phyloP scores from a whole-genome alignment of 139 green algal genomes.

The Gonium pectorale region DNA sequence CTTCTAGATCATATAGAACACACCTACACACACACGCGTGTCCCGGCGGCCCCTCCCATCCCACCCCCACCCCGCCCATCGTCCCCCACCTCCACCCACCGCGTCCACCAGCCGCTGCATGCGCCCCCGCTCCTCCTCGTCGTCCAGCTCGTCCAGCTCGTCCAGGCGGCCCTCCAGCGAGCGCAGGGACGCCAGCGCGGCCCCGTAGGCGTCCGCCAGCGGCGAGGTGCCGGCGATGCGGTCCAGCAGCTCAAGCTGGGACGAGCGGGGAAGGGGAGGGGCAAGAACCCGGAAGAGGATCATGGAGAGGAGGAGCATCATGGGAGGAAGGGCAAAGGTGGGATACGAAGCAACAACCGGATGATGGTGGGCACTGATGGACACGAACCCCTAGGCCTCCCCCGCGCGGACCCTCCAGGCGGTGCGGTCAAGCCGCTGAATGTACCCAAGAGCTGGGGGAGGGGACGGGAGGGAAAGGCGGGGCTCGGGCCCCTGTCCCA shows the following conservation, averaged over 20 bases:
- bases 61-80: background rate
- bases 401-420: too few species aligned
- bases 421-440: too few species aligned
- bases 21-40: background rate
- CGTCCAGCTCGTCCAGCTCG: constrained; percentile 65
- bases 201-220: constrained; percentile 33
- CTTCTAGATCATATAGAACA: too few species aligned
- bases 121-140: constrained; percentile 63
- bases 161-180: constrained; percentile 52
- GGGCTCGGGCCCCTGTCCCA: too few species aligned
- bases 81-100: constrained; percentile 3
- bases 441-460: too few species aligned
- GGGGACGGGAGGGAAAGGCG: too few species aligned
- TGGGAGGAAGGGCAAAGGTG: too few species aligned
- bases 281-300: background rate
- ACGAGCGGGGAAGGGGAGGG: background rate
- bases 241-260: constrained; percentile 82
- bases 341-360: too few species aligned
- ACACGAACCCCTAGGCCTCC: too few species aligned
- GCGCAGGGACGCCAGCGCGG: constrained; percentile 37
- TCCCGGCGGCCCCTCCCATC: background rate
- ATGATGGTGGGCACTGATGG: too few species aligned
- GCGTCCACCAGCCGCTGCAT: constrained; percentile 52
- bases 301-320: too few species aligned
- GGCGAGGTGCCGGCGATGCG: constrained; percentile 62